Conservation (phyloP, 2,329 filamentous ascomycete genomes). For the Venturia pyrina region DNA sequence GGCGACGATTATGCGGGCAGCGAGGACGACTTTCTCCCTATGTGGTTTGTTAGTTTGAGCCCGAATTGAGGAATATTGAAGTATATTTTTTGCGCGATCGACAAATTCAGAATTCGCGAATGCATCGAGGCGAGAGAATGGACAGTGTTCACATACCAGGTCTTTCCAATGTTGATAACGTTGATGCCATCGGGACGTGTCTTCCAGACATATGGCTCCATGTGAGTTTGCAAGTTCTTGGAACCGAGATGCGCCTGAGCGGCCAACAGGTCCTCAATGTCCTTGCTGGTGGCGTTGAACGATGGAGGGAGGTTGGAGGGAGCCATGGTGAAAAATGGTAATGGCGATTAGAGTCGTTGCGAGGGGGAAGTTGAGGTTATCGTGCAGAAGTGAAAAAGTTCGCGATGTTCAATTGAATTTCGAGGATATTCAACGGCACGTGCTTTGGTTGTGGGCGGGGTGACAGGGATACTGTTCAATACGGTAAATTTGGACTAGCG, state of each 20-base stretch:
- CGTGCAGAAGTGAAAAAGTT: not conserved
- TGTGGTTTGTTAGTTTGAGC: conserved; percentile 1
- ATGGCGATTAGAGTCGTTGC: not conserved
- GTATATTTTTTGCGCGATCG: not conserved
- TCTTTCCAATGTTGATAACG: conserved; percentile 99
- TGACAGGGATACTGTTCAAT: not conserved
- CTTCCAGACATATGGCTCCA: conserved; percentile 99
- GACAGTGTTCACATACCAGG: conserved; percentile 60
- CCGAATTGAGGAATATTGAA: conserved; percentile 1
- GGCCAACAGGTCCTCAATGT: conserved; percentile 99
- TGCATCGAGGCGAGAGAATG: not conserved
- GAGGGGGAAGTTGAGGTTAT: conserved; percentile 5
- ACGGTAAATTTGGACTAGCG: not conserved
- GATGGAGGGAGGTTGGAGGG: conserved; percentile 85
- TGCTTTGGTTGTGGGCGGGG: conserved; percentile 7
- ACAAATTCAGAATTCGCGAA: not conserved
- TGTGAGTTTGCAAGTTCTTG: conserved; percentile 99
- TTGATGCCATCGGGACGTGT: conserved; percentile 97
- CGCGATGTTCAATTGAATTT: not conserved
- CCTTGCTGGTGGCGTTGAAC: conserved; percentile 95
- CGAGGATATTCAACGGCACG: not conserved
- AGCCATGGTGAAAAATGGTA: conserved; percentile 61
- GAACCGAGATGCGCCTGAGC: conserved; percentile 93
- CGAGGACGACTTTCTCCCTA: conserved; percentile 96
- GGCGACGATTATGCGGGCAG: conserved; percentile 95